Base-by-base conservation (phyloP, 1,284 basidiomycete genomes). In the Fereydounia khargensis region DNA sequence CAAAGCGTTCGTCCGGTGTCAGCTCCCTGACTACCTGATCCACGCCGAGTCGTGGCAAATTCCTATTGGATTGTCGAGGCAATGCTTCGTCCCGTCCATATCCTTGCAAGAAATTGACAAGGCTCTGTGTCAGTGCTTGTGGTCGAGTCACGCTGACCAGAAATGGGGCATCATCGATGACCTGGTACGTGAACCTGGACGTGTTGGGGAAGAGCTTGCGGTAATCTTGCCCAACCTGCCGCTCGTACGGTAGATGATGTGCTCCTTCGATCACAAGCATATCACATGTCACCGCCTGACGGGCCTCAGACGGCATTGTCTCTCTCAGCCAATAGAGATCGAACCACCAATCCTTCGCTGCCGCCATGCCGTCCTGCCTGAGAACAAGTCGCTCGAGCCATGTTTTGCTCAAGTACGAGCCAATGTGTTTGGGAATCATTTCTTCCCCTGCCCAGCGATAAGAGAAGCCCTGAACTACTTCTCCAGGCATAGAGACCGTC, bases 341-440 rank as follows among this genome's bases (percentile, higher is more conserved):
- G 21, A 54, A 54, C 45, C 51, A 54, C 45, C 51, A 54, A 17
- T 47, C 45, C 1, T 45, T 20, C 6, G 45, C 50, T 1, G 44
- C 50, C 9, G 35, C 35, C 6, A 43, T 13, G 0, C 50, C 45
- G 11, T 40, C 8, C 1, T 30, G 11, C 35, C 42, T 34, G 7
- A 53, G 21, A 1, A 47, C 31, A 3, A 53, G 33, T 1, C 45
- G n/a, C 21, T 53, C 37, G 18, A 47, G n/a, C 50, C 50, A 47
- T 1, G 44, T 53, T 3, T 27, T 24, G 10, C 31, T 34, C 2
- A 52, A 36, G 21, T 52, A 52, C 11, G 38, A 41, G 7, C 19
- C 5, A 6, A 52, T 52, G 21, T 52, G 44, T 6, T 30, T 19
- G 7, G 49, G 49, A 11, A 52, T 52, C 3, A 11, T n/a, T 25